Evolutionary conservation across 805 yeast genomes (phyloP), one percentile per base, ranked within the genome.

Genomic region (Lipomyces spencermartinsiae): DNA sequence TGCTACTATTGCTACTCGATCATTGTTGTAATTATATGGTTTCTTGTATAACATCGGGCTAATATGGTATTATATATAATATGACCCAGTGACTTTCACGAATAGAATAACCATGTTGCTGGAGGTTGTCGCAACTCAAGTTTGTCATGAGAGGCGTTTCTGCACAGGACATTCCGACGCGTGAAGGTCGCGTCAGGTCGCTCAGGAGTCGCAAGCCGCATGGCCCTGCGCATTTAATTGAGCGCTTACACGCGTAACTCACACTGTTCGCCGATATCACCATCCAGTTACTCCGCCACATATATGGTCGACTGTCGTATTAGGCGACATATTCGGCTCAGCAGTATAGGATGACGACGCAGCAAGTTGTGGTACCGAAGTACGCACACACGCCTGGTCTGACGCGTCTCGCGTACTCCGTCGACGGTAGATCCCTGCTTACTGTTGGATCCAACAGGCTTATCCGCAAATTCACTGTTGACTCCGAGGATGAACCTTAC

Each of bases 341-440:
- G 14, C 29, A 53, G 12, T 25, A 53, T 31, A 37, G 16, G 9
- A 63, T 62, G 66, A 14, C 68, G 31, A 43, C 65, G 35, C 70
- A 66, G 58, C 58, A 31, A 57, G 22, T 34, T 7, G 64, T 71
- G 22, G 63, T 70, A 14, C 76, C 77, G 10, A 64, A 71, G 61
- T 79, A 80, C 69, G 80, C 81, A 25, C 82, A 80, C 70, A 64
- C 75, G 29, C 68, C 71, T 10, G 82, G 82, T 34, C 64, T 71
- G 12, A 76, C 79, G 12, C 68, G 76, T 33, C 73, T 80, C 35
- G 74, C 76, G 35, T 79, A 77, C 66, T 71, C 78, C n/a, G 46
- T 14, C 2, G 76, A 75, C 62, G 80, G 80, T n/a, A 65, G 66
- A 58, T 77, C 67, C 58, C 58, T 80, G 57, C 65, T 78, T 53